Percentiles rank a stretch among this genome's conserved stretches.
Evolutionary conservation across 2,329 filamentous ascomycete species (phyloP).

Genomic region (Colletotrichum sp.): DNA sequence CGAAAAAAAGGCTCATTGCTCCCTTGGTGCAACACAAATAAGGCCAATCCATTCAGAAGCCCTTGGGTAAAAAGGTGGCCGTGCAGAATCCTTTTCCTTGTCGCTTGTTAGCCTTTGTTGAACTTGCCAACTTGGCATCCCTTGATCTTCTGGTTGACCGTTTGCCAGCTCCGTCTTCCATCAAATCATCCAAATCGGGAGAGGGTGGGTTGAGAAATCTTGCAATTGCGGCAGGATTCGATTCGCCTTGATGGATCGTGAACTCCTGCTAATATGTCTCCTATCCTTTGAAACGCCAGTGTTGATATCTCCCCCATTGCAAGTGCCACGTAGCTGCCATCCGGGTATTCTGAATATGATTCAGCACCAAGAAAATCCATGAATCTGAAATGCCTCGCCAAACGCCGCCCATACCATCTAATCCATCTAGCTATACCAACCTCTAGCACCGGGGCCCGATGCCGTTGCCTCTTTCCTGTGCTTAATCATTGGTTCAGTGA

Average conservation of each 20-base stretch:
- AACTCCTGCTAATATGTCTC: not conserved
- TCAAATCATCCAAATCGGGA: not conserved
- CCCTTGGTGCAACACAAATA: not conserved
- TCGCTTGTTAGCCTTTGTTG: not conserved
- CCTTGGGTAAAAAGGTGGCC: not conserved
- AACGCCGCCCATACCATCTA: not conserved
- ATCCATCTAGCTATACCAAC: conserved; percentile 66
- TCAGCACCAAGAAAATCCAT: not conserved
- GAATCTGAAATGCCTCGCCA: not conserved
- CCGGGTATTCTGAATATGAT: not conserved
- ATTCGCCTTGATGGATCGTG: not conserved
- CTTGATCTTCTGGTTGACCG: not conserved
- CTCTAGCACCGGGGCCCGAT: conserved; percentile 57
- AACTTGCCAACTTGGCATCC: not conserved
- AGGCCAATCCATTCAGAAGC: not conserved
- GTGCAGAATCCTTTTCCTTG: not conserved
- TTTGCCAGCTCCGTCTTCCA: not conserved
- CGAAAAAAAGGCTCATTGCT: not conserved
- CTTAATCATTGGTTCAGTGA: conserved; percentile 83
- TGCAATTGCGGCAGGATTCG: not conserved
- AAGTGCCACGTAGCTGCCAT: not conserved
- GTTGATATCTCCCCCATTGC: not conserved
- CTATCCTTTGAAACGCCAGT: not conserved
- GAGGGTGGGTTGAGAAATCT: not conserved
- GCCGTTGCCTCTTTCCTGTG: conserved; percentile 69